A percentile compares a stretch with the other conserved stretches of the same genome.
Conservation (phyloP, 2,329 filamentous ascomycete genomes). For the Bisporella sp. region DNA sequence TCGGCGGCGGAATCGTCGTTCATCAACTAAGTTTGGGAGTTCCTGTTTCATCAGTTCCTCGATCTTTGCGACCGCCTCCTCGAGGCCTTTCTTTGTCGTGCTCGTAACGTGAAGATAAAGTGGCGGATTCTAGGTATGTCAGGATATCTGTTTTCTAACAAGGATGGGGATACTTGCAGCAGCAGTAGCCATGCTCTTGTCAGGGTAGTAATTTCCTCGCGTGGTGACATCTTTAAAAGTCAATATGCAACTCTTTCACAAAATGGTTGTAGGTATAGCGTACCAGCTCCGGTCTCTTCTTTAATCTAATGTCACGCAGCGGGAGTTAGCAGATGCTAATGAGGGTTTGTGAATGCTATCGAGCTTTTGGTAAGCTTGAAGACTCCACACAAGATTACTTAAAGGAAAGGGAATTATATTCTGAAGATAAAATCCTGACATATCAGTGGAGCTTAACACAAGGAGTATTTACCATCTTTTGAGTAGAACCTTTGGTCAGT, state of each 20-base stretch:
- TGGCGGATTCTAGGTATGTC: conserved; percentile 66
- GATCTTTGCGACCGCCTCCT: conserved; percentile 80
- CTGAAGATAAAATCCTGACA: conserved; percentile 34
- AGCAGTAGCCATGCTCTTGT: conserved; percentile 94
- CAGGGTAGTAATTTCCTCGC: conserved; percentile 90
- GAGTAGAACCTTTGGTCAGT: conserved; percentile 92
- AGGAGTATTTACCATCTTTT: conserved; percentile 98
- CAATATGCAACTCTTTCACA: conserved; percentile 42
- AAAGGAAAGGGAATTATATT: conserved; percentile 27
- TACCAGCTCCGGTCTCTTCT: conserved; percentile 99
- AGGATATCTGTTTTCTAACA: conserved; percentile 6
- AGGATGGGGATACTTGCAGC: conserved; percentile 53
- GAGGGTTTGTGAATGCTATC: conserved; percentile 58
- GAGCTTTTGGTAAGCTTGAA: conserved; percentile 63
- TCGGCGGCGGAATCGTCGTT: conserved; percentile 80
- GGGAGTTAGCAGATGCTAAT: conserved; percentile 92
- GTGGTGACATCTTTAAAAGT: conserved; percentile 92
- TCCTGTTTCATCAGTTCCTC: conserved; percentile 96
- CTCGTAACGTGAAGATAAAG: conserved; percentile 94
- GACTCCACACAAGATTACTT: conserved; percentile 44
- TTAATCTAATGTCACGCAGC: conserved; percentile 94
- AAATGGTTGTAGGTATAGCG: conserved; percentile 49
- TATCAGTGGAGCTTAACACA: conserved; percentile 61
- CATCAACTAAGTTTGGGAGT: conserved; percentile 89
- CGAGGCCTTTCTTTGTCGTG: conserved; percentile 84